Base-by-base conservation (phyloP, 2,329 filamentous ascomycete species). In the Diatrype stigma region DNA sequence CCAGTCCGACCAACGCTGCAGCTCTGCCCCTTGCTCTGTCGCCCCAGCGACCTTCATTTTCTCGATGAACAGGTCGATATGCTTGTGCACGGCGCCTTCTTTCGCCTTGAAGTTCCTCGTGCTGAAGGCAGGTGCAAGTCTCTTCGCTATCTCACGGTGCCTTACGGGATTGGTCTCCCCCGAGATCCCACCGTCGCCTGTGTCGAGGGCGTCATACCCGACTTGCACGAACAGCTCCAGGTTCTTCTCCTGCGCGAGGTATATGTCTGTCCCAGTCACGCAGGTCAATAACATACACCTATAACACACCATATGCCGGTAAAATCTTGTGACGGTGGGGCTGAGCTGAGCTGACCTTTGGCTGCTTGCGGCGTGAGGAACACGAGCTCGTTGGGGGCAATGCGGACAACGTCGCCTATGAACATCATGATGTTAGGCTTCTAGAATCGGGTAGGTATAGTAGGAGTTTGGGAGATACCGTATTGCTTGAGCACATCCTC, bases 1-100 rank as follows among this genome's bases (percentile, higher is more conserved):
- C 60, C 59, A 62, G 49, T 61, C 54, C 16, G 52, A 49, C 56
- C 57, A 61, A 38, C 48, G 16, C n/a, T 21, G 40, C 12, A 23
- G 23, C 6, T 42, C 40, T 26, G 40, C 16, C 2, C 52, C 56
- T 23, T 45, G 19, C 12, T 51, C 47, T 2, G 42, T 40, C 11
- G 8, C 21, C n/a, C 53, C 51, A 22, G 47, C 16, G 3, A 21
- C 30, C 22, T 44, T 49, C 30, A 56, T 56, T n/a, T 44, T 46
- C 22, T 56, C n/a, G 35, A 56, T 32, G 47, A 56, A 51, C 10
- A 47, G 23, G 21, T 50, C 48, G n/a, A 56, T 35, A 22, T 53
- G 45, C 35, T 49, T 51, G 17, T 56, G 26, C 14, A 56, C 8
- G 12, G 44, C 49, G 7, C 19, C 7, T 23, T 51, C 48, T 42